A percentile compares a stretch with the other conserved stretches of the same genome.
Conservation (phyloP, 208 protist species). For the Acanthamoeba rhysodes region DNA sequence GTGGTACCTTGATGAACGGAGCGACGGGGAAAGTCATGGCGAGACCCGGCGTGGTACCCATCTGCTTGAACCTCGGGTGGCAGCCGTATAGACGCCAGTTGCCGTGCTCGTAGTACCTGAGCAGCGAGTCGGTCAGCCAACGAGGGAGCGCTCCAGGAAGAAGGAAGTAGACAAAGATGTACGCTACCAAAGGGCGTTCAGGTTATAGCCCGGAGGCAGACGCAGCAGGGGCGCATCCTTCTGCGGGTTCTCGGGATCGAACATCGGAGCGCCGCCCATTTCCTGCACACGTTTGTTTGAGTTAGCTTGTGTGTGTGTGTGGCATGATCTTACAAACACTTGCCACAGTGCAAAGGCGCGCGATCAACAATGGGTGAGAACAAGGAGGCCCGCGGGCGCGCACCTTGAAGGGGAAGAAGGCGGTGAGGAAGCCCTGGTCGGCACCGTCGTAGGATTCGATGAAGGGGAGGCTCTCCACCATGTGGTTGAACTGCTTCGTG, state of each 20-base stretch:
- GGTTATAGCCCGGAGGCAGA: conserved; percentile 61
- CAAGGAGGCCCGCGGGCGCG: neutral
- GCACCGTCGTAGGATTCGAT: conserved; percentile 44
- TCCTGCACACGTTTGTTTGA: neutral
- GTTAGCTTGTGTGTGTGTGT: neutral
- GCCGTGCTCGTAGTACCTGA: conserved; percentile 72
- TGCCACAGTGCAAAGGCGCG: neutral
- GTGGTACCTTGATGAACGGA: conserved; percentile 69
- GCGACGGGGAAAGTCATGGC: conserved; percentile 62
- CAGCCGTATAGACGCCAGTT: conserved; percentile 58
- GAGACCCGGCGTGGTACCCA: conserved; percentile 17
- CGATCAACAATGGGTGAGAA: neutral
- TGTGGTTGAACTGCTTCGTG: conserved; percentile 30
- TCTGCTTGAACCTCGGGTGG: neutral
- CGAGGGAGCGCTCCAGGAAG: neutral
- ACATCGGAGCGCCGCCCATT: conserved; percentile 36
- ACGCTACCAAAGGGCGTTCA: conserved; percentile 72
- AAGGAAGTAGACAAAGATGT: neutral
- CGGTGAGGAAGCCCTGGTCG: conserved; percentile 73
- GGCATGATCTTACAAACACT: neutral
- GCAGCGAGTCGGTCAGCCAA: neutral
- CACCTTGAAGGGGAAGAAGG: conserved; percentile 33
- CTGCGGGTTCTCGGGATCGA: conserved; percentile 30
- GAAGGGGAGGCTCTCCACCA: neutral
- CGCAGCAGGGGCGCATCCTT: conserved; percentile 52